phyloP scores from a whole-genome alignment of 208 protist species.

The Leishmania guyanensis region DNA sequence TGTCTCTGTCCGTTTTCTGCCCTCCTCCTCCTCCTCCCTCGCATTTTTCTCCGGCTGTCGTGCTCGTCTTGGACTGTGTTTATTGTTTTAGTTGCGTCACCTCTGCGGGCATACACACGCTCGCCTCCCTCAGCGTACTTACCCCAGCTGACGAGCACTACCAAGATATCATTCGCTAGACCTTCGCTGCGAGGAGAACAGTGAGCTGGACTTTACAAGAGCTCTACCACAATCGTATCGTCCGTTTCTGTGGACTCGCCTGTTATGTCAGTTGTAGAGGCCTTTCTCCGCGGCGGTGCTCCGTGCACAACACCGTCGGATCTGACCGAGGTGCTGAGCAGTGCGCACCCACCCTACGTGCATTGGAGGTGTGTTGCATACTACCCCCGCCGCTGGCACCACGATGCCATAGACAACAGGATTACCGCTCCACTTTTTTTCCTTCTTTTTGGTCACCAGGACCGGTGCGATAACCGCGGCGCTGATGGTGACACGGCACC shows the following conservation, averaged over 20 bases:
- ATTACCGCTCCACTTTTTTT: constrained; percentile 53
- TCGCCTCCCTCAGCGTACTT: background rate
- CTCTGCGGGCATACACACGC: background rate
- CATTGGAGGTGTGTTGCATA: constrained; percentile 45
- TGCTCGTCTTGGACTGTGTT: background rate
- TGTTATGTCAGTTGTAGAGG: constrained; percentile 51
- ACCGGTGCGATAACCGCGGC: background rate
- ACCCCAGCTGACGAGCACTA: background rate
- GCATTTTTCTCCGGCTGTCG: background rate
- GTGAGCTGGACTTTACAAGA: background rate
- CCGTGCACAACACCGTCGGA: constrained; percentile 33
- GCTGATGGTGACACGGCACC: background rate
- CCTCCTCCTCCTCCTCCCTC: background rate
- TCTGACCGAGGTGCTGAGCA: constrained; percentile 30
- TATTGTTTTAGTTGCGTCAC: background rate
- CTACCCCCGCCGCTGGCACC: constrained; percentile 60
- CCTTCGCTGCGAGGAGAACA: background rate
- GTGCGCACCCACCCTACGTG: constrained; percentile 27
- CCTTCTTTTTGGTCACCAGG: constrained; percentile 40
- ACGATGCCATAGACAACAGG: constrained; percentile 42
- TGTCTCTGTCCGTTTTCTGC: background rate
- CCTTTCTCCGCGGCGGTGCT: constrained; percentile 51
- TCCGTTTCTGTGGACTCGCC: constrained; percentile 1
- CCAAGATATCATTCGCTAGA: background rate
- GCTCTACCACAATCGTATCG: background rate